A percentile compares a stretch with the other conserved stretches of the same genome.
Conservation (phyloP, 2,329 filamentous ascomycete species). For the Fusarium stilboides region DNA sequence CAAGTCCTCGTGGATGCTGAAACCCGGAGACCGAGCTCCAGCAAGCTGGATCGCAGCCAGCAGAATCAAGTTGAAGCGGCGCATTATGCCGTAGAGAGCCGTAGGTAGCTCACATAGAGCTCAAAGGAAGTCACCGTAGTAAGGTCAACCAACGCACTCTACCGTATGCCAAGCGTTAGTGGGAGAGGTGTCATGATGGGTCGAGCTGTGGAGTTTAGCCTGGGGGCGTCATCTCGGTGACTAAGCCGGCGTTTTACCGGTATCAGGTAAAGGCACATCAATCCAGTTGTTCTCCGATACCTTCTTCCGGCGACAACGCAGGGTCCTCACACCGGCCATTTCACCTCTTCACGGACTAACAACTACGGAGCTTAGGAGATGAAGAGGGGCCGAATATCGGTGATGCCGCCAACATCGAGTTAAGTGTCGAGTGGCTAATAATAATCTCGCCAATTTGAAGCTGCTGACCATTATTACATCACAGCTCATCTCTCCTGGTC, state of each 20-base stretch:
- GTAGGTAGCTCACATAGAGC: slow-evolving; percentile 51
- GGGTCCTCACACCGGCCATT: slow-evolving; percentile 30
- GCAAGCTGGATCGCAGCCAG: slow-evolving; percentile 63
- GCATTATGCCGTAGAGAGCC: slow-evolving; percentile 61
- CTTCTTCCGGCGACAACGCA: slow-evolving; percentile 23
- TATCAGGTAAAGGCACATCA: slow-evolving; percentile 15
- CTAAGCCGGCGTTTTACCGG: slow-evolving; percentile 47
- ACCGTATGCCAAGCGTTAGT: slow-evolving; percentile 38
- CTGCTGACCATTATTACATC: slow-evolving; percentile 37
- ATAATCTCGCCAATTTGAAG: slow-evolving; percentile 31
- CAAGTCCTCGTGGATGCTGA: slow-evolving; percentile 91
- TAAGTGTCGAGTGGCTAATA: slow-evolving; percentile 28
- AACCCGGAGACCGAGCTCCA: slow-evolving; percentile 68
- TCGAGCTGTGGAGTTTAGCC: slow-evolving; percentile 43
- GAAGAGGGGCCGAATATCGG: slow-evolving; percentile 42
- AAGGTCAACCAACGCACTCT: slow-evolving; percentile 23
- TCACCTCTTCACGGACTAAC: slow-evolving; percentile 25
- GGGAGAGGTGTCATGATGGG: slow-evolving; percentile 54
- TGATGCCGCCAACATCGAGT: slow-evolving; percentile 28
- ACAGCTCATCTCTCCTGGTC: slow-evolving; percentile 37
- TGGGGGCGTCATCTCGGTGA: slow-evolving; percentile 18
- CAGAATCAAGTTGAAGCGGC: slow-evolving; percentile 63
- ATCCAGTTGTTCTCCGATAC: slow-evolving; percentile 2
- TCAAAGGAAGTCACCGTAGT: slow-evolving; percentile 26
- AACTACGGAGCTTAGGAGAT: slow-evolving; percentile 31